Percentiles rank a stretch among this genome's conserved stretches.
Conservation (phyloP, 2,329 filamentous ascomycete genomes). For the Cryphonectria naterciae region DNA sequence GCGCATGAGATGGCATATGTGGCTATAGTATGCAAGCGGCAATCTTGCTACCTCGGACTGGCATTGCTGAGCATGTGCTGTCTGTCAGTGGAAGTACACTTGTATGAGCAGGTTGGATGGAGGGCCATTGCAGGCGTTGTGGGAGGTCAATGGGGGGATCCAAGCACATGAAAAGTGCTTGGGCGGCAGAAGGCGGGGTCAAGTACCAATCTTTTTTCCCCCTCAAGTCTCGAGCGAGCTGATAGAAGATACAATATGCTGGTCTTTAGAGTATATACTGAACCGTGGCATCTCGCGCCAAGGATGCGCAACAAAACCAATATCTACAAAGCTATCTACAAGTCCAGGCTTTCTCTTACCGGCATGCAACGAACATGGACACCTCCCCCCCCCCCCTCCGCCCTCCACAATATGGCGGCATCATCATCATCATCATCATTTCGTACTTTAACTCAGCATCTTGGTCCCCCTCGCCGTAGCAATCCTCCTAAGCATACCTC, state of each 20-base stretch:
- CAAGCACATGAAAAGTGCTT: background rate
- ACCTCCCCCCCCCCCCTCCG: slow-evolving; percentile 9
- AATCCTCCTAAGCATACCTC: no score
- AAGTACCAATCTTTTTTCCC: background rate
- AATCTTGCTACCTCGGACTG: slow-evolving; percentile 17
- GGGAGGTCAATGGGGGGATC: slow-evolving; percentile 13
- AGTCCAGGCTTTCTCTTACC: background rate
- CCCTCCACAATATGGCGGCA: slow-evolving; percentile 28
- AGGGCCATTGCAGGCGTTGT: slow-evolving; percentile 19
- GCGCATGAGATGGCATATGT: slow-evolving; percentile 7
- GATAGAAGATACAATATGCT: slow-evolving; percentile 4
- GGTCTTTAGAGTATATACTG: background rate
- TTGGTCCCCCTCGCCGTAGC: slow-evolving; percentile 17
- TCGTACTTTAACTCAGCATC: slow-evolving; percentile 37
- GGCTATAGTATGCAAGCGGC: slow-evolving; percentile 12
- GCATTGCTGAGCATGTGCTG: slow-evolving; percentile 18
- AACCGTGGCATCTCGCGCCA: background rate
- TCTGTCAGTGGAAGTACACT: slow-evolving; percentile 2
- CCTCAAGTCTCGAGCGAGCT: background rate
- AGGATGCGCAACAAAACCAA: background rate
- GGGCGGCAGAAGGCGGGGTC: slow-evolving; percentile 17
- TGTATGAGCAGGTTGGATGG: slow-evolving; percentile 17
- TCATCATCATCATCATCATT: slow-evolving; percentile 40
- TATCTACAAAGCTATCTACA: background rate
- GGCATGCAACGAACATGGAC: slow-evolving; percentile 18